Evolutionary conservation across 1,284 basidiomycete genomes (phyloP), one percentile per base, ranked within the genome.

Genomic region (Malassezia psittaci): DNA sequence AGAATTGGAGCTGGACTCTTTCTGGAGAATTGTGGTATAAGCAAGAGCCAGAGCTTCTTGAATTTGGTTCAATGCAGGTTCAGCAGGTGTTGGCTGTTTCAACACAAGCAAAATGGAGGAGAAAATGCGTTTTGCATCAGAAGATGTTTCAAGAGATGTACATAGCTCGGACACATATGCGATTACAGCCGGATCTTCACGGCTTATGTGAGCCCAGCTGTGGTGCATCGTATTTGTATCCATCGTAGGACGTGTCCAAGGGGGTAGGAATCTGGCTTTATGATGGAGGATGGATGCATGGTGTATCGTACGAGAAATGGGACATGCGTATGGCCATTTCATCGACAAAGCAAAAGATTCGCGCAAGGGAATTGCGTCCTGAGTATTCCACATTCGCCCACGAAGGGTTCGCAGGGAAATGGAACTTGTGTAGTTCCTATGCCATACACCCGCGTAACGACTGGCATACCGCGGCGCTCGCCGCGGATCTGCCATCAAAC

Each of bases 21-120:
- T 29, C 7, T 37, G 18, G 5, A 55, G 37, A 15, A 41, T 34
- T 15, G 48, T 45, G 41, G 53, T 55, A 37, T 55, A 55, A 5
- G 53, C 53, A 10, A 36, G 45, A 18, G 53, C 47, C 9, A 55
- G 39, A 13, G 46, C 47, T 9, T 40, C 39, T 19, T 54, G 52
- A 36, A 54, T 15, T 1, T 24, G n/a, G 8, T 34, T 42, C 15
- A 48, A 39, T 13, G 40, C 46, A 18, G 18, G 11, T 19, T 39
- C 35, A 38, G 36, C 16, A 9, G n/a, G 18, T 15, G 33, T n/a
- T 24, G 16, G 16, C 21, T 33, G n/a, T n/a, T 37, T 21, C 5
- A 54, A 37, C 15, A 38, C 34, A 15, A 42, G n/a, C 1, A 16
- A 32, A 2, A 54, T 44, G 10, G 24, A 34, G 24, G 33, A 42